A percentile compares a stretch with the other conserved stretches of the same genome.
phyloP scores from a whole-genome alignment of 2,329 filamentous ascomycete genomes.

The Ambrosiella xylebori region DNA sequence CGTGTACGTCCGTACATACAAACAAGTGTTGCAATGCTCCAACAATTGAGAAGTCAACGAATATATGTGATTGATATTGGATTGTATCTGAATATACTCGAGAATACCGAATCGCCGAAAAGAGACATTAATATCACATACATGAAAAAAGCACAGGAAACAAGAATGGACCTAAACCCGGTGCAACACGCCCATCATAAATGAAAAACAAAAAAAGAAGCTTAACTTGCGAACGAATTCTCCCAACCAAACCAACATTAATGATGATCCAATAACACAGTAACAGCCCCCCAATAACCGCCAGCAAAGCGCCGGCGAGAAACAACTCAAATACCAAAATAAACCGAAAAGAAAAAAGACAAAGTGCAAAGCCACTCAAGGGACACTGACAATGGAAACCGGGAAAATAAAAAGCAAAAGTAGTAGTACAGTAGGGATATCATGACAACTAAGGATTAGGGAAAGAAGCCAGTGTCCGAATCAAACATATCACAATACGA shows the following conservation, averaged over 20 bases:
- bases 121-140: not conserved
- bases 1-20: no score
- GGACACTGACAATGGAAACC: not conserved
- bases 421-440: conserved; percentile 12
- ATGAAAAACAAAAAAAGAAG: not conserved
- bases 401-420: conserved; percentile 14
- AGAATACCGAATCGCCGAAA: not conserved
- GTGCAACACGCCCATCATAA: not conserved
- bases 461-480: not conserved
- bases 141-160: not conserved
- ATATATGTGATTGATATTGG: not conserved
- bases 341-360: not conserved
- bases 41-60: not conserved
- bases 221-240: not conserved
- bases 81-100: not conserved
- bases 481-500: not conserved
- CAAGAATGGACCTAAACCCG: not conserved
- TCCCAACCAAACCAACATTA: not conserved
- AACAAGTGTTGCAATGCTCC: not conserved
- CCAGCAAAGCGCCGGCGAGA: no score
- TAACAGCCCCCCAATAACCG: no score
- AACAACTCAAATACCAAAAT: not conserved
- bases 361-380: not conserved
- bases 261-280: not conserved
- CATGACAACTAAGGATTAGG: conserved; percentile 4